Base-by-base conservation (phyloP, 2,329 filamentous ascomycete genomes). In the Hypocrella siamensis region DNA sequence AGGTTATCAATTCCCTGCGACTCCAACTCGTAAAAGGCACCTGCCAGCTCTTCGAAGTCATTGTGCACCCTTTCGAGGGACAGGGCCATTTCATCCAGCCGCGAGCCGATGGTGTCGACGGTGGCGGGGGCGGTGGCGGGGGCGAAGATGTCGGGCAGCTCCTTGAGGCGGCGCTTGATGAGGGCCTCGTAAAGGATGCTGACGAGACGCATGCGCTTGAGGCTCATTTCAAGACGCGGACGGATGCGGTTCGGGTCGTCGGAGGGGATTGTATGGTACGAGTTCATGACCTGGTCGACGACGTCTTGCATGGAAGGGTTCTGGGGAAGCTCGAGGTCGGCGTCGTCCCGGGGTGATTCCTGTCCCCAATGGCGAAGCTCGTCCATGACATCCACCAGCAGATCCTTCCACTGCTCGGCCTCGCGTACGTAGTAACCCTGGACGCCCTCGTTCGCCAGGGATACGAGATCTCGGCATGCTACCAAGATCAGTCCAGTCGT, bases 321-420 rank as follows among this genome's bases (percentile, higher is more conserved):
- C n/a, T n/a, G n/a, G n/a, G n/a, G n/a, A n/a, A n/a, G n/a, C n/a
- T n/a, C 44, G n/a, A n/a, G n/a, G n/a, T n/a, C n/a, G n/a, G n/a
- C n/a, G n/a, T n/a, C n/a, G n/a, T n/a, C n/a, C n/a, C n/a, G n/a
- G n/a, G n/a, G n/a, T n/a, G n/a, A n/a, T n/a, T 84, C 79, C 2
- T 84, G 79, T 15, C 77, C 74, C 84, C 86, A 94, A 43, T 88
- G 83, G 49, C 84, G 82, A 40, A 94, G 53, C 56, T 94, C 88
- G 39, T 81, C 72, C 42, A 92, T 70, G 0, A 84, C 79, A 57
- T 94, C 88, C 43, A 81, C 71, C 17, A 94, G 59, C 3, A 79
- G 70, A 34, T 81, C 81, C 26, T 74, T 63, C 54, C 78, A 82
- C 49, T 85, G 67, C 42, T 82, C 72, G 2, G 78, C 78, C 47